These are phyloP conservation scores for Rhizoclosmatium globosum DNA, from an alignment of 192 early-diverging fungal species.

Conservation along the genomic window DNA sequence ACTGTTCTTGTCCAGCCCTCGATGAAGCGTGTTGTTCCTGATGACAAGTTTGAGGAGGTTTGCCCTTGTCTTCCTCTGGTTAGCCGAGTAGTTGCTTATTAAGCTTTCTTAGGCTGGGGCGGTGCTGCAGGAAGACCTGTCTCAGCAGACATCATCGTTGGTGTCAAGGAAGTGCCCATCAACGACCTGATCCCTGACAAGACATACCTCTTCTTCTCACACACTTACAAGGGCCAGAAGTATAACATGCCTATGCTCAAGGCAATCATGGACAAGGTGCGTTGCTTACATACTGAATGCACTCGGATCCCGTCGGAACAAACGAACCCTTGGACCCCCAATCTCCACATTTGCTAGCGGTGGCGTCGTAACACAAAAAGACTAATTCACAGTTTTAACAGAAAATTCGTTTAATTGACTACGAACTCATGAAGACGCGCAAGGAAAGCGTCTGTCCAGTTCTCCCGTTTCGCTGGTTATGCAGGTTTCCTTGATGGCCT, in stretches of 20 bases:
- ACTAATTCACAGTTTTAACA: conserved; percentile 17
- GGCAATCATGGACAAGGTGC: conserved; percentile 86
- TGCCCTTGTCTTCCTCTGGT: neutral
- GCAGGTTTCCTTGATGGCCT: conserved; percentile 90
- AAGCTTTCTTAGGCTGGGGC: conserved; percentile 74
- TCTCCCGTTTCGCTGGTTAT: conserved; percentile 93
- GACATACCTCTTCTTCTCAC: conserved; percentile 95
- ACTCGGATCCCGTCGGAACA: too few species aligned
- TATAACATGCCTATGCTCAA: conserved; percentile 94
- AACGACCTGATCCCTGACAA: conserved; percentile 83
- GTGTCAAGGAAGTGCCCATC: conserved; percentile 95
- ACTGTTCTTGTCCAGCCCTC: conserved; percentile 91
- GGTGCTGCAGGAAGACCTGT: conserved; percentile 84
- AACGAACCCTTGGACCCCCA: too few species aligned
- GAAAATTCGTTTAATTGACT: conserved; percentile 93
- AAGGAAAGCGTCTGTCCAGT: conserved; percentile 80
- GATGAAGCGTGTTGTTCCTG: conserved; percentile 89
- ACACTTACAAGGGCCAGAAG: conserved; percentile 96
- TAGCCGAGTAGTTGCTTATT: neutral
- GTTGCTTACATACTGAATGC: neutral
- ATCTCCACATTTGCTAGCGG: too few species aligned
- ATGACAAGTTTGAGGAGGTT: conserved; percentile 83
- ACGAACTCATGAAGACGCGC: conserved; percentile 91
- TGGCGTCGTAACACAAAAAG: too few species aligned
- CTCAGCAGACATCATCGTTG: conserved; percentile 88